Base-by-base conservation (phyloP, 768 basidiomycete species). In the Podaxis sp. region DNA sequence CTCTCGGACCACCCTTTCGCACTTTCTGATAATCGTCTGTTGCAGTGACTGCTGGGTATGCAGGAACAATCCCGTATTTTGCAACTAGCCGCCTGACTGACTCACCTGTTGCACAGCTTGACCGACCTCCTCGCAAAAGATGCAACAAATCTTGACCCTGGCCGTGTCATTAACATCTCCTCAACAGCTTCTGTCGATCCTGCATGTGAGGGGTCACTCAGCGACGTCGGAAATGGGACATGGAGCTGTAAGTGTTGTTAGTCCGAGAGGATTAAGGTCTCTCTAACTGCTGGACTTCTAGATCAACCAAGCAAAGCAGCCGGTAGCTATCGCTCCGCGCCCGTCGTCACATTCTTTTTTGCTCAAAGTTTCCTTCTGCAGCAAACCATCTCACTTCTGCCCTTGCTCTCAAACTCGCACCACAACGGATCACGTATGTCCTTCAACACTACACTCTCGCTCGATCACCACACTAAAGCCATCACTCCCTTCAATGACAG, bases 261-360 rank as follows among this genome's bases (percentile, higher is more conserved):
- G 22, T 63, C 24, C 13, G 43, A 41, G 33, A 15, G 59, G n/a
- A 2, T 33, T 9, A 33, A 33, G 22, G 40, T 61, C 24, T 38
- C 46, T 9, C n/a, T 36, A 49, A 53, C 65, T 51, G 47, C 12
- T 33, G 4, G 4, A 49, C 40, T 22, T 51, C 25, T 65, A 94
- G 91, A 94, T 71, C 84, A 86, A 67, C 79, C 91, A 6, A 92
- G 90, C 73, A 94, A 94, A 74, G 92, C 92, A n/a, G 91, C 91
- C 29, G 85, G 83, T 83, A 59, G 55, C 40, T 19, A 17, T 51
- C 22, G 4, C 40, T 37, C 22, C 50, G 33, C 17, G 22, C 43
- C 15, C 15, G 40, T 24, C 37, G 17, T 55, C 55, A 11, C 19
- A 49, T 59, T 15, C 22, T 4, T 52, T 15, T 37, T 50, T 47